Base-by-base conservation (phyloP, 1,139 yeast genomes). In the Suhomyces kunorum region DNA sequence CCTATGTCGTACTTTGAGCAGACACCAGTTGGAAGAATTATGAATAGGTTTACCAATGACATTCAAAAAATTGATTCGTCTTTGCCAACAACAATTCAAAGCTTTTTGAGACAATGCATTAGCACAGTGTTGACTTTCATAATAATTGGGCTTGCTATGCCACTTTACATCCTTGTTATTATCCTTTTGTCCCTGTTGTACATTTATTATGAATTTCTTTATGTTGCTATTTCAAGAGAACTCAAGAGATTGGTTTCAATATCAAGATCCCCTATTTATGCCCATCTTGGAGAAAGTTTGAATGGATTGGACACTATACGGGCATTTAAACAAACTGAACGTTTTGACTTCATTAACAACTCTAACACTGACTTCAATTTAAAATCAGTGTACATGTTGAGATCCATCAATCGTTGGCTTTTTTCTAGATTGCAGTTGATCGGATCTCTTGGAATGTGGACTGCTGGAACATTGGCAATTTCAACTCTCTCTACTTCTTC, bases 391-490 rank as follows among this genome's bases (percentile, higher is more conserved):
- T 81, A 76, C 56, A 65, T 80, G 60, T 66, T 74, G 34, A 63
- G 82, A 49, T 74, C 81, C 30, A 71, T 78, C 17, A 81, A 81
- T 51, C 74, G 92, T 58, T 87, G 95, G 95, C 64, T 87, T 8
- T 73, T 82, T 4, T 75, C 83, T 37, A 71, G 95, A 47, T 67
- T 85, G 45, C 87, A 83, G 57, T 68, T 78, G 18, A 78, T 87
- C 47, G 89, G 94, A 1, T 76, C 89, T 0, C 39, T 80, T 1
- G 77, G 85, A 28, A 75, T 83, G 16, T 67, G 85, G 37, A 63
- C 78, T 5, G 76, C 92, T 3, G 79, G 88, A 0, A 41, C 74
- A 1, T 62, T 82, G 39, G 71, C 83, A 5, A 67, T 85, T 11
- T 56, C 46, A 35, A 50, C 54, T 12, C 44, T 58, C 19, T 47